Percentiles rank a stretch among this genome's conserved stretches.
Conservation (phyloP, 768 basidiomycete species). For the Suillus bovinus region DNA sequence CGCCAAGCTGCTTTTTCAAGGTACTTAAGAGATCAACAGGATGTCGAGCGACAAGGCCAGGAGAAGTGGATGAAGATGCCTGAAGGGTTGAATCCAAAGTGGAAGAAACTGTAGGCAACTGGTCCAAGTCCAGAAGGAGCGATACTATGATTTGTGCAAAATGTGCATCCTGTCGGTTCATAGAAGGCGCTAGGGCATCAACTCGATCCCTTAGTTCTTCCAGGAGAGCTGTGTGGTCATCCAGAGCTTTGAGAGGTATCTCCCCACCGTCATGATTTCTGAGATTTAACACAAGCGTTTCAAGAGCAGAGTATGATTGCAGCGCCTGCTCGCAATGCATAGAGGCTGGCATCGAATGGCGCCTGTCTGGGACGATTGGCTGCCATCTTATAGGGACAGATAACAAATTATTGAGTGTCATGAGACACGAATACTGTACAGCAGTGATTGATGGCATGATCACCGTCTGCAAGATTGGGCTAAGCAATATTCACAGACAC, state of each 20-base stretch:
- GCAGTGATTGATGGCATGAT: constrained; percentile 70
- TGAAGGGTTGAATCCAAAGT: constrained; percentile 19
- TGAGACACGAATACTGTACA: constrained; percentile 73
- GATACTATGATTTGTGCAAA: constrained; percentile 71
- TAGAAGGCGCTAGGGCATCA: constrained; percentile 43
- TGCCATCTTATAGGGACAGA: constrained; percentile 39
- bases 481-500: neutral
- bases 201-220: constrained; percentile 60
- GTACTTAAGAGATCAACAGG: constrained; percentile 52
- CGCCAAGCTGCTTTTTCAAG: constrained; percentile 67
- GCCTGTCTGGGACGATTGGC: constrained; percentile 3
- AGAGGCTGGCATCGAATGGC: constrained; percentile 19
- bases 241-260: constrained; percentile 40
- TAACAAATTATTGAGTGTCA: constrained; percentile 71
- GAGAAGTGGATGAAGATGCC: constrained; percentile 13
- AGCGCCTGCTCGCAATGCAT: constrained; percentile 31
- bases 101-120: constrained; percentile 43
- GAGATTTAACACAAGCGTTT: constrained; percentile 62
- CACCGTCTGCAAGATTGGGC: constrained; percentile 44
- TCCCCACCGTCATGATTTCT: constrained; percentile 46
- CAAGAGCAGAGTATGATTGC: constrained; percentile 48
- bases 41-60: constrained; percentile 13
- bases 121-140: constrained; percentile 66
- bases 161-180: constrained; percentile 52
- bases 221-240: constrained; percentile 53